Conservation (phyloP, 345 rosid genomes). For the Boechera stricta region DNA sequence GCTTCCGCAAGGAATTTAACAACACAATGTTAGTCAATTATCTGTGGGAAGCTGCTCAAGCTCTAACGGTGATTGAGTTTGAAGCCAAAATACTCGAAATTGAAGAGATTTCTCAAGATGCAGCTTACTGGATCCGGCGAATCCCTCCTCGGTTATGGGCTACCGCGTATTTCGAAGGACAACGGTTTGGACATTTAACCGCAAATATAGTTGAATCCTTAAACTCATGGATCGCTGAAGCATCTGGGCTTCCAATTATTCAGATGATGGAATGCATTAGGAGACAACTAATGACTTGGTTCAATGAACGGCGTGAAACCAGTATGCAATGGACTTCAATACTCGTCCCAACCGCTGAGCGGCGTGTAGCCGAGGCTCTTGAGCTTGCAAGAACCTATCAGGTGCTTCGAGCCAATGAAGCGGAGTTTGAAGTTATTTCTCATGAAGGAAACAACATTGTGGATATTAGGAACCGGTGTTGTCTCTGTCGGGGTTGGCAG, state of each 20-base stretch:
- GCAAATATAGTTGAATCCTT: conserved; percentile 86
- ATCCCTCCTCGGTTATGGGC: conserved; percentile 98
- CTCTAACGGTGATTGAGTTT: conserved; percentile 84
- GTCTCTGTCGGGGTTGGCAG: conserved; percentile 99
- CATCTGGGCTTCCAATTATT: conserved; percentile 94
- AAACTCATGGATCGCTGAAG: conserved; percentile 90
- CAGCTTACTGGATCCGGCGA: conserved; percentile 90
- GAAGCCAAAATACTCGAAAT: conserved; percentile 90
- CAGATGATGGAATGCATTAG: conserved; percentile 99
- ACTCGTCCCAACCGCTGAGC: conserved; percentile 93
- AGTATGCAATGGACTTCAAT: conserved; percentile 96
- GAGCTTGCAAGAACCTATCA: conserved; percentile 86
- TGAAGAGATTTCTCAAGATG: conserved; percentile 92
- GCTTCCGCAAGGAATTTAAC: conserved; percentile 93
- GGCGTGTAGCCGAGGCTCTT: conserved; percentile 85
- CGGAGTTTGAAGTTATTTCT: conserved; percentile 92
- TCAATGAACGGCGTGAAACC: conserved; percentile 89
- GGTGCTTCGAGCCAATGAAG: conserved; percentile 94
- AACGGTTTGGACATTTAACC: conserved; percentile 87
- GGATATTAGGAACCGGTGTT: conserved; percentile 88
- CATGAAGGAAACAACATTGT: conserved; percentile 91
- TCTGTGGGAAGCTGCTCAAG: conserved; percentile 96
- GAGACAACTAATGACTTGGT: conserved; percentile 99
- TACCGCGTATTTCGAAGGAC: conserved; percentile 93
- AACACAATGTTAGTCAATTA: conserved; percentile 88